Evolutionary conservation across 2,329 filamentous ascomycete genomes (phyloP), one percentile per base, ranked within the genome.

Genomic region (Penicillium janthinellum): DNA sequence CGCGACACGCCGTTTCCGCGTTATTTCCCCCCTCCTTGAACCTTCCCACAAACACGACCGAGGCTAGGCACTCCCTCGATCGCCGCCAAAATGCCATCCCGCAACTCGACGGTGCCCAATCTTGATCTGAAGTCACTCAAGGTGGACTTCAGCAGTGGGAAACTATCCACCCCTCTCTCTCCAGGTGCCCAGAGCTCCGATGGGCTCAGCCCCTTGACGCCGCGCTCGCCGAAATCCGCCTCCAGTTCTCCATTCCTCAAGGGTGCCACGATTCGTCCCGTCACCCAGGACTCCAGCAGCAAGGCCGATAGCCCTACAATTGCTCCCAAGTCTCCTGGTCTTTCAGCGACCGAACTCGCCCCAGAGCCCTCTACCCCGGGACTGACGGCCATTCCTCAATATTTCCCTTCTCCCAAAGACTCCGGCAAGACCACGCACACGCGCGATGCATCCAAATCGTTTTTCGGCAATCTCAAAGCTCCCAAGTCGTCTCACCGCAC

Each of bases 381-480:
- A 15, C 71, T 81, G 45, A 80, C 78, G 6, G 77, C 78, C 10
- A 79, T 81, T 58, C 78, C 78, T 38, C 78, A 76, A 63, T 76
- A 77, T 51, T 78, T 79, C 56, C 73, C 77, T 20, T 80, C 78
- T 1, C 75, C 78, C 10, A 76, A 73, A 62, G 71, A 78, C 48
- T 64, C 74, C 6, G 65, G 70, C 14, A 78, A 77, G 20, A n/a
- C n/a, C 12, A 20, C 52, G 59, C 79, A 81, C 61, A 69, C 67
- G 14, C 76, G 79, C 57, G 79, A 81, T 61, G 67, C 74, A 3
- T 81, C 79, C 3, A 77, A 75, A 51, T 79, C 78, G 3, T 80
- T 81, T 57, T 81, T 81, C 59, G 76, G 78, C 12, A 80, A 75
- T 57, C 70, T 81, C 45, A 81, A 79, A 68, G 78, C 78, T 5